Percentiles rank a stretch among this genome's conserved stretches.
Conservation (phyloP, 2,329 filamentous ascomycete genomes). For the Penicillium polonicum region DNA sequence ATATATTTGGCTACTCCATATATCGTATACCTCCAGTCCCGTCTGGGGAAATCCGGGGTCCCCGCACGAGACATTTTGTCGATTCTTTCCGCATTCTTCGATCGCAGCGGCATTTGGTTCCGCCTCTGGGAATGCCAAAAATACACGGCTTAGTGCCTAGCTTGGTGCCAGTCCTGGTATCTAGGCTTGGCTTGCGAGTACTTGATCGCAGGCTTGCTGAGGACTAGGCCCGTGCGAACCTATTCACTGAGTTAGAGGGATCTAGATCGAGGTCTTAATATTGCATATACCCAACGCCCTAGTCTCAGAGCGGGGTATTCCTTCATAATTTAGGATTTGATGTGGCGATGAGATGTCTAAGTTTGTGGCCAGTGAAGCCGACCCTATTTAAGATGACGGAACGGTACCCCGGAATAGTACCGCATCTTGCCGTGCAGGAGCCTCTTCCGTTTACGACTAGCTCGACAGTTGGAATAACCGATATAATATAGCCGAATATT, state of each 20-base stretch:
- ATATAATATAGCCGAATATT: slow-evolving; percentile 1
- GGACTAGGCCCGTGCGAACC: neutral
- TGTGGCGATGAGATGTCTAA: neutral
- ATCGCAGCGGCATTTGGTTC: neutral
- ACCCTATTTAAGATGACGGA: neutral
- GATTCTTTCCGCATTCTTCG: neutral
- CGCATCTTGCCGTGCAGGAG: neutral
- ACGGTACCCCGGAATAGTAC: slow-evolving; percentile 1
- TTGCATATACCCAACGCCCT: neutral
- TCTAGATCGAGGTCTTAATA: neutral
- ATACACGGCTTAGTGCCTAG: neutral
- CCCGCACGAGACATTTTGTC: neutral
- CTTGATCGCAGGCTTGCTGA: neutral
- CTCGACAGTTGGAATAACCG: neutral
- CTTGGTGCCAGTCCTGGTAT: neutral
- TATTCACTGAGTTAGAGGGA: neutral
- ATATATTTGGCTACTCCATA: neutral
- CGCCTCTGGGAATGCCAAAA: neutral
- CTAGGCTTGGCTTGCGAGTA: neutral
- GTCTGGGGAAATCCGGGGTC: slow-evolving; percentile 9
- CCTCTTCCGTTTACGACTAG: neutral
- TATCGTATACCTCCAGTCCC: no score
- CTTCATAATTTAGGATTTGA: neutral
- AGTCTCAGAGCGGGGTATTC: neutral
- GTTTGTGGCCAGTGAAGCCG: neutral